phyloP scores from a whole-genome alignment of 495 filamentous ascomycete genomes.

The Chaetomium cochliodes region DNA sequence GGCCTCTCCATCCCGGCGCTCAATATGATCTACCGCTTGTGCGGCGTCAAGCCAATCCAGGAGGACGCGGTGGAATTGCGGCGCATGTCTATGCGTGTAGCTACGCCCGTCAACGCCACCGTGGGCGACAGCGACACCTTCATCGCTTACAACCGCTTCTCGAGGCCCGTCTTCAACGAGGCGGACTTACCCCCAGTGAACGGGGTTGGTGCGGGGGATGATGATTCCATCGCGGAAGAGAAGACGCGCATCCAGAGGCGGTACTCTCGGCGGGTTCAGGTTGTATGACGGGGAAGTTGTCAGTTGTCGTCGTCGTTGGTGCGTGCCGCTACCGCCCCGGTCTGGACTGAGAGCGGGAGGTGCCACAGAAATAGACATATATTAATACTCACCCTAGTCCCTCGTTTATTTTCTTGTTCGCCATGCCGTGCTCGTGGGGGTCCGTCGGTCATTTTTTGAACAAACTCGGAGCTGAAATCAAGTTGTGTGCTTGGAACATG shows the following conservation, averaged over 20 bases:
- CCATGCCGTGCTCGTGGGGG: too few species aligned
- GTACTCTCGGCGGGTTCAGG: not conserved
- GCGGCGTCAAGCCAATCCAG: conserved; percentile 46
- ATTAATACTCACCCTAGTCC: not conserved
- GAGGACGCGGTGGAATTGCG: conserved; percentile 54
- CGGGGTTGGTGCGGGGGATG: not conserved
- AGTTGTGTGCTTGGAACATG: too few species aligned
- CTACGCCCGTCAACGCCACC: conserved; percentile 53
- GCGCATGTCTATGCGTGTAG: conserved; percentile 50
- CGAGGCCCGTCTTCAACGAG: conserved; percentile 39
- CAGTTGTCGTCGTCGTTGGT: too few species aligned
- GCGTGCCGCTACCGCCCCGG: too few species aligned
- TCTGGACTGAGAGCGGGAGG: not conserved
- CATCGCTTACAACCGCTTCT: conserved; percentile 59
- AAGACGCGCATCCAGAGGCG: conserved; percentile 4
- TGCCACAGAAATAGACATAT: not conserved
- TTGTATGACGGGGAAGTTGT: not conserved
- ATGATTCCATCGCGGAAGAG: not conserved
- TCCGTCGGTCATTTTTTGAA: too few species aligned
- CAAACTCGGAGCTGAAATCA: too few species aligned
- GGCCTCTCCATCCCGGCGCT: conserved; percentile 57
- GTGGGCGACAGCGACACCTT: conserved; percentile 40
- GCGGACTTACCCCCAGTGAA: not conserved
- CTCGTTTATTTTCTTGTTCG: not conserved
- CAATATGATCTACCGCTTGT: conserved; percentile 47